Evolutionary conservation across 1,284 basidiomycete genomes (phyloP), one percentile per base, ranked within the genome.

Genomic region (Gymnopus androsaceus): DNA sequence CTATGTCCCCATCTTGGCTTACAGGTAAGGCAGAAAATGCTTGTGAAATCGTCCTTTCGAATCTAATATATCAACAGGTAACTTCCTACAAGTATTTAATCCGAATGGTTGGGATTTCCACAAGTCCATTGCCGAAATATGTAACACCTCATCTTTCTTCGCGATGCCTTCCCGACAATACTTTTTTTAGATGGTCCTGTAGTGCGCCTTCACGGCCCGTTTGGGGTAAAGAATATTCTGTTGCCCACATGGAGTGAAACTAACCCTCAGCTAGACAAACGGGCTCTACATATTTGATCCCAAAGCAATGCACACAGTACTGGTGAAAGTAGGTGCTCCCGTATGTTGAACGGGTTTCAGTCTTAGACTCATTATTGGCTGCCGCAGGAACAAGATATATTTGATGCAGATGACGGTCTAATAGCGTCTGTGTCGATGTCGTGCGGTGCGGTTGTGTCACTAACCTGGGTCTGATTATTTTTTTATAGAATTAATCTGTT

Each of bases 271-370:
- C n/a, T 21, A 17, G 70, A 66, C 62, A 63, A 38, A 66, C 62
- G 36, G 57, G 61, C 54, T 71, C n/a, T 64, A 68, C 36, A 63
- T 65, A 2, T 69, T 65, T 21, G 71, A 73, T 47, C 68, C 71
- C 12, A 65, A 66, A 54, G 70, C 70, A 4, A 41, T 73, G 46
- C 65, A 73, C 42, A 67, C 70, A 31, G 67, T 73, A 31, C 38
- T 73, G 21, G 66, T 71, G 19, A 71, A 64, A 51, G 64, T 62
- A n/a, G n/a, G 23, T 9, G 54, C 17, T 7, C n/a, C 3, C 21
- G 34, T 17, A 23, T 17, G 14, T 7, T 8, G 28, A 15, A 7
- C 3, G 5, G 21, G 4, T 17, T 36, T 23, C 34, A 36, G 2
- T 21, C 2, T 4, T 17, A 19, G 21, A 21, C 42, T 28, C 12